Base-by-base conservation (phyloP, 2,329 filamentous ascomycete genomes). In the Karstenula rhodostoma region DNA sequence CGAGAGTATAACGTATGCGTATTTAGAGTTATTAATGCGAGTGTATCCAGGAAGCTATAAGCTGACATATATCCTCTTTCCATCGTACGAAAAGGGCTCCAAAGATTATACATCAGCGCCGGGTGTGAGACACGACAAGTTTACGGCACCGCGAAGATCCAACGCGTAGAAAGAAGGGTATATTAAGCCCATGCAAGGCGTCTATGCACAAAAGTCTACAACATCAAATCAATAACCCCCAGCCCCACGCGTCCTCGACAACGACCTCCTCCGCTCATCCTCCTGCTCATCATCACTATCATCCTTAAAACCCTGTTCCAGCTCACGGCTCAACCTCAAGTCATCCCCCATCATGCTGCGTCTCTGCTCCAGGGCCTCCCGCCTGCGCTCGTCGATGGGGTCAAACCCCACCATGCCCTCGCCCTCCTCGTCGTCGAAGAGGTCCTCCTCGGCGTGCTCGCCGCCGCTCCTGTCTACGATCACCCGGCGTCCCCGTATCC, bases 221-320 rank as follows among this genome's bases (percentile, higher is more conserved):
- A 15, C 40, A 44, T 13, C 7, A 4, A 33, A 35, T 49, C 49
- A 53, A 19, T 35, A 53, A 27, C 25, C 9, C n/a, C 35, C 33
- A 8, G 42, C 47, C 43, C 3, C 19, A 5, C 49, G 51, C 3
- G 46, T 25, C 27, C 65, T 50, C 35, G 70, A 72, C 15, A 70
- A 55, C 8, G 68, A 69, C 47, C 61, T 55, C 49, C 67, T 44
- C 47, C 64, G 62, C 42, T 69, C 72, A 25, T 73, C 73, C 19
- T 72, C 77, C 5, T 71, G 74, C 57, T 88, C 86, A 40, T 89
- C 87, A 58, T 90, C 87, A 72, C 89, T 91, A 67, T 91, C 89
- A 74, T 92, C 90, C 78, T 87, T 86, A 73, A 92, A 92, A 0
- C 89, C 90, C 70, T 90, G 85, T 75, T 94, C 91, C 54, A 94